Conservation (phyloP, 148 eudicot species). For the Heliamphora exappendiculata region DNA sequence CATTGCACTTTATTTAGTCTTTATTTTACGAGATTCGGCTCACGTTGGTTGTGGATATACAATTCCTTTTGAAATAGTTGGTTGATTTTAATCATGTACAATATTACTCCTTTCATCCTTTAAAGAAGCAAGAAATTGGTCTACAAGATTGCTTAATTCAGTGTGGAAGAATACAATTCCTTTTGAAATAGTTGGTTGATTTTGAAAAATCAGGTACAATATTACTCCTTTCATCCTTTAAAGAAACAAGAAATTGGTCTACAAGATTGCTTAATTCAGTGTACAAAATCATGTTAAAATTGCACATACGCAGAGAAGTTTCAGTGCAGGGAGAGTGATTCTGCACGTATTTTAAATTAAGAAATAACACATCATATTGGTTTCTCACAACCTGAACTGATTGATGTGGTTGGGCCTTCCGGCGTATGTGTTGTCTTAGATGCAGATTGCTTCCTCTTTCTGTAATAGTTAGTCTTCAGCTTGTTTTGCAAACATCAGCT, state of each 20-base stretch:
- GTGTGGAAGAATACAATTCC: too few species aligned
- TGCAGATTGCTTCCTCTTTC: background rate
- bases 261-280: background rate
- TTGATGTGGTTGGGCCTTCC: background rate
- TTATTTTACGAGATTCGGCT: too few species aligned
- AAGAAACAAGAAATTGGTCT: background rate
- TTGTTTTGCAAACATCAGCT: background rate
- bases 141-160: background rate
- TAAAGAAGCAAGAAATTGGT: background rate
- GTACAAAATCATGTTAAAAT: background rate
- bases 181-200: background rate
- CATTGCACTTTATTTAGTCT: too few species aligned
- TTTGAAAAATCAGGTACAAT: background rate
- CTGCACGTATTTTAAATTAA: background rate
- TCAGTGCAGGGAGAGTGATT: background rate
- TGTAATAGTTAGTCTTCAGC: background rate
- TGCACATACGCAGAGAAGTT: background rate
- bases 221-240: background rate
- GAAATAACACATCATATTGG: background rate
- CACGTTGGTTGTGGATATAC: too few species aligned
- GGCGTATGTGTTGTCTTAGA: background rate
- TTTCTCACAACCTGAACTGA: background rate
- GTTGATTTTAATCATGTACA: background rate
- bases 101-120: background rate
- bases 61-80: too few species aligned